Conservation (phyloP, 2,329 filamentous ascomycete species). For the Drechmeria coniospora region DNA sequence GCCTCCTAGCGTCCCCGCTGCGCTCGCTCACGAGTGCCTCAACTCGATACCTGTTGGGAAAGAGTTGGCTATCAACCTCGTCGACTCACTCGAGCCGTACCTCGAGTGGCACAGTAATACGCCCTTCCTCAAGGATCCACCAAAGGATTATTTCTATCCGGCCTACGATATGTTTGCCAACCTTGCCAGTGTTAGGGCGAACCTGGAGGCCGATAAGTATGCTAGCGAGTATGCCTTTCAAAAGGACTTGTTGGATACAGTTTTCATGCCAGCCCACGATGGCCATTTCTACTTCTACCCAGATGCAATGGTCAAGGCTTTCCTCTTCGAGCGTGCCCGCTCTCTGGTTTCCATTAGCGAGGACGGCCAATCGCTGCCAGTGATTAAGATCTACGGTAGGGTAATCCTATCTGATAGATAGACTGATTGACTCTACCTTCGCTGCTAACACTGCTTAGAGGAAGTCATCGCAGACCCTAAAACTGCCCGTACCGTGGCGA, state of each 20-base stretch:
- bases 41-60: constrained; percentile 22
- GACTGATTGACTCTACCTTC: background rate
- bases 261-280: constrained; percentile 39
- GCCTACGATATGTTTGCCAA: constrained; percentile 29
- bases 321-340: constrained; percentile 4
- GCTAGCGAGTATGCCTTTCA: constrained; percentile 40
- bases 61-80: constrained; percentile 16
- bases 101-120: constrained; percentile 32
- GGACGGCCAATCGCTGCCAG: constrained; percentile 10
- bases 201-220: constrained; percentile 25
- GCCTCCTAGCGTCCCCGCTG: constrained; percentile 21
- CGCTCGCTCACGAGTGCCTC: constrained; percentile 20
- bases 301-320: constrained; percentile 5
- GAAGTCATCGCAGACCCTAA: constrained; percentile 9
- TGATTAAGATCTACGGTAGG: constrained; percentile 9
- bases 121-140: constrained; percentile 34
- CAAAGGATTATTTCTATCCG: constrained; percentile 31
- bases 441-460: constrained; percentile 3
- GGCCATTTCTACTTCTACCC: constrained; percentile 36
- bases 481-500: constrained; percentile 9
- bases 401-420: background rate
- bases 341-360: constrained; percentile 26
- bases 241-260: constrained; percentile 33
- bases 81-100: constrained; percentile 24
- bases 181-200: constrained; percentile 28